phyloP scores from a whole-genome alignment of 768 basidiomycete genomes.

The Suillus sp. region DNA sequence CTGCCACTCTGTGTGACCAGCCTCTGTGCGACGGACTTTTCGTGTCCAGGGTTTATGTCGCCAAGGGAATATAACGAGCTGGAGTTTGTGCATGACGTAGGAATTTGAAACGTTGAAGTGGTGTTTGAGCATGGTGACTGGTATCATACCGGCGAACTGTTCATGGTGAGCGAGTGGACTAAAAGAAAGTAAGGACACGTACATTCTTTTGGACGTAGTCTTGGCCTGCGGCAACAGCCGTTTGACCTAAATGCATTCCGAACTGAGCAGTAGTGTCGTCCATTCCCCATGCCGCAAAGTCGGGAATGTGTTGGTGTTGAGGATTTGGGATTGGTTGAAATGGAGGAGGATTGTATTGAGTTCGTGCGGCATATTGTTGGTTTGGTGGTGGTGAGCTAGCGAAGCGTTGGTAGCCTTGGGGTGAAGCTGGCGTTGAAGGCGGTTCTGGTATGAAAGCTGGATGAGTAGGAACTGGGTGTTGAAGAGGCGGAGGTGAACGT shows the following conservation, averaged over 20 bases:
- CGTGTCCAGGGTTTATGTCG: slow-evolving; percentile 86
- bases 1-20: slow-evolving; percentile 72
- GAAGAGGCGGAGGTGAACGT: slow-evolving; percentile 75
- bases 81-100: slow-evolving; percentile 90
- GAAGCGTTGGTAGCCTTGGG: slow-evolving; percentile 75
- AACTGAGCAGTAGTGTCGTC: slow-evolving; percentile 94
- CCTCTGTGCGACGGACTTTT: slow-evolving; percentile 62
- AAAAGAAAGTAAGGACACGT: slow-evolving; percentile 28
- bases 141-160: slow-evolving; percentile 81
- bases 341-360: slow-evolving; percentile 45
- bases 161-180: slow-evolving; percentile 12
- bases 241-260: slow-evolving; percentile 93
- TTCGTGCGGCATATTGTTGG: slow-evolving; percentile 31
- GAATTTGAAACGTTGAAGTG: slow-evolving; percentile 96
- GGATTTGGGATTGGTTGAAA: slow-evolving; percentile 48
- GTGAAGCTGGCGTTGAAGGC: slow-evolving; percentile 70
- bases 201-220: slow-evolving; percentile 96
- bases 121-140: slow-evolving; percentile 76
- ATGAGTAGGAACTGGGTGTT: slow-evolving; percentile 88
- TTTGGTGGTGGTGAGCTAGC: slow-evolving; percentile 56
- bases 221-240: slow-evolving; percentile 90
- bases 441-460: slow-evolving; percentile 85
- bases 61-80: slow-evolving; percentile 94
- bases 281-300: slow-evolving; percentile 78
- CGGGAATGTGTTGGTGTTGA: slow-evolving; percentile 39